Evolutionary conservation across 208 protist genomes (phyloP).

Genomic region (Wallacemonas sp.): DNA sequence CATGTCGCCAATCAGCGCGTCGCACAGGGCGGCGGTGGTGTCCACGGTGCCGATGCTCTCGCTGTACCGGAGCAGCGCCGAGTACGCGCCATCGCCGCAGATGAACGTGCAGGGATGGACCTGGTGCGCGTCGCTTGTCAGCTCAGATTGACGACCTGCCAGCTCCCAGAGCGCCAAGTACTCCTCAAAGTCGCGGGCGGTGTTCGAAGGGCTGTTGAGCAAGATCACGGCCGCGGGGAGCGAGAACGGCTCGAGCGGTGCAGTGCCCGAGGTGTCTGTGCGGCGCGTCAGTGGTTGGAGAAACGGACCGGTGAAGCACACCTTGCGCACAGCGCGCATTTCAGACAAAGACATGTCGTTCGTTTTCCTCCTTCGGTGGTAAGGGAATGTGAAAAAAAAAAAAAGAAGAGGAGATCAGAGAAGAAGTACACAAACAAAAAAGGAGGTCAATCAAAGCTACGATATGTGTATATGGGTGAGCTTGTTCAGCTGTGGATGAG

Average conservation of each 20-base stretch:
- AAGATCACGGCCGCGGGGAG: slow-evolving; percentile 57
- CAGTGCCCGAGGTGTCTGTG: background rate
- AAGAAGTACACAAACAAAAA: too few species aligned
- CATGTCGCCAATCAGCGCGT: slow-evolving; percentile 56
- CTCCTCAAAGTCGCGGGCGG: slow-evolving; percentile 44
- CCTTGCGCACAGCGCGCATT: slow-evolving; percentile 21
- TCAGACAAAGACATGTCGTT: background rate
- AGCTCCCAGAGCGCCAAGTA: slow-evolving; percentile 47
- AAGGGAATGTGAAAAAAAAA: background rate
- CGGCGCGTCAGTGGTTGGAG: slow-evolving; percentile 1
- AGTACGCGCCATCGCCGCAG: slow-evolving; percentile 73
- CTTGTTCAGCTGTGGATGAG: background rate
- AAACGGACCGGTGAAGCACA: slow-evolving; percentile 32
- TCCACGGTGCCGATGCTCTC: slow-evolving; percentile 37
- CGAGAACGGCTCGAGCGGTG: slow-evolving; percentile 22
- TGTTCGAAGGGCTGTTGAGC: slow-evolving; percentile 68
- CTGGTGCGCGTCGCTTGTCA: too few species aligned
- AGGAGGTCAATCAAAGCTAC: too few species aligned
- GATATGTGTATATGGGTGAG: background rate
- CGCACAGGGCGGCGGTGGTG: slow-evolving; percentile 28
- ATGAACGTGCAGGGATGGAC: slow-evolving; percentile 52
- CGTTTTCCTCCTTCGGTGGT: background rate
- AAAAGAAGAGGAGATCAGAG: too few species aligned
- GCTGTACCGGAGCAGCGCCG: slow-evolving; percentile 39
- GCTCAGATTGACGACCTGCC: too few species aligned